Percentiles rank a stretch among this genome's conserved stretches.
Evolutionary conservation across 2,329 filamentous ascomycete species (phyloP).

Genomic region (Aureobasidium sp.): DNA sequence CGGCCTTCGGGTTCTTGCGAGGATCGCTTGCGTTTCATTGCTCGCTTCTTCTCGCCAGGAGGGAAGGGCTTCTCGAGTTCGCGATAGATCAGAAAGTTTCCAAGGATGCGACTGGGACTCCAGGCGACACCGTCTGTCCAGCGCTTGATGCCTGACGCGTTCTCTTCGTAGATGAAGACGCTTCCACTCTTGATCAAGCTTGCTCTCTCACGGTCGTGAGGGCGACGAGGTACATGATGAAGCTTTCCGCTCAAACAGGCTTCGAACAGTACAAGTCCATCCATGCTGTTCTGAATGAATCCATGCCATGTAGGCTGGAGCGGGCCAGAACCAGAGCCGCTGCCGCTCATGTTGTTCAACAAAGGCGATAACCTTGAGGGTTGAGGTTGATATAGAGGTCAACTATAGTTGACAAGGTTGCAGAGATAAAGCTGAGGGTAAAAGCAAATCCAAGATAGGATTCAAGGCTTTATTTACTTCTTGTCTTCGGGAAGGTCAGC

Average conservation of each 20-base stretch:
- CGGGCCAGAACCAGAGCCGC: conserved; percentile 27
- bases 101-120: conserved; percentile 79
- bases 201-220: conserved; percentile 73
- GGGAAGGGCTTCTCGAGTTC: conserved; percentile 71
- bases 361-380: neutral
- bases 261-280: conserved; percentile 74
- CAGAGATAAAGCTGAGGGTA: neutral
- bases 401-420: neutral
- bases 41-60: conserved; percentile 76
- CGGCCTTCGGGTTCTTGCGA: conserved; percentile 44
- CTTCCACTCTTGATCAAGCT: conserved; percentile 74
- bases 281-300: conserved; percentile 38
- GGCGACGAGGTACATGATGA: conserved; percentile 69
- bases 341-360: conserved; percentile 25
- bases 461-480: neutral
- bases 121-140: conserved; percentile 91
- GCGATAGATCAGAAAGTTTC: conserved; percentile 78
- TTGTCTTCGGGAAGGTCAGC: neutral
- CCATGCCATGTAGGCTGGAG: conserved; percentile 31
- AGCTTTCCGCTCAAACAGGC: conserved; percentile 62
- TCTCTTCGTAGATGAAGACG: conserved; percentile 87
- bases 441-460: neutral
- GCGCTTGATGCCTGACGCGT: conserved; percentile 81
- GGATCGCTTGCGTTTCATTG: conserved; percentile 58
- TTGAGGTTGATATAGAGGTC: conserved; percentile 2